These are phyloP conservation scores for Ceratocystis cacaofunesta DNA, from an alignment of 2,329 filamentous ascomycete species.

Conservation along the genomic window DNA sequence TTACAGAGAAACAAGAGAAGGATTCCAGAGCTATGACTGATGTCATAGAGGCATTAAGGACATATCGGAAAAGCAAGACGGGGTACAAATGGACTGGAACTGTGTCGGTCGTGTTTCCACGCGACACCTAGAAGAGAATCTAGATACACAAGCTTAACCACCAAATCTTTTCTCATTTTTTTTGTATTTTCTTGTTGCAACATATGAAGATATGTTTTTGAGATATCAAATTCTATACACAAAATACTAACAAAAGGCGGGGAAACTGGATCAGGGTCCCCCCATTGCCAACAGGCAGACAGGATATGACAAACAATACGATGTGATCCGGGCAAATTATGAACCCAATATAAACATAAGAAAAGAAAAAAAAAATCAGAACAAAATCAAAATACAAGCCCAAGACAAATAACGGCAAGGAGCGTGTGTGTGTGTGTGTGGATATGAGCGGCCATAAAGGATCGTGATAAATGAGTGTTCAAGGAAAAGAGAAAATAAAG, in stretches of 20 bases:
- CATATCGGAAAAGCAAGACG: neutral
- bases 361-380: neutral
- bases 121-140: neutral
- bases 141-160: neutral
- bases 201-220: slow-evolving; percentile 9
- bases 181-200: slow-evolving; percentile 9
- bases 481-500: neutral
- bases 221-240: slow-evolving; percentile 15
- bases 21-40: slow-evolving; percentile 7
- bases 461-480: slow-evolving; percentile 7
- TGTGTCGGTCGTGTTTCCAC: slow-evolving; percentile 2
- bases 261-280: slow-evolving; percentile 13
- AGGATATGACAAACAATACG: slow-evolving; percentile 15
- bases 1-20: slow-evolving; percentile 3
- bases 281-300: slow-evolving; percentile 17
- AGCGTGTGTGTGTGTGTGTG: neutral
- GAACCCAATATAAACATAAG: slow-evolving; percentile 1
- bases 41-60: slow-evolving; percentile 6
- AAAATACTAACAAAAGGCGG: slow-evolving; percentile 11
- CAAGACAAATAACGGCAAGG: slow-evolving; percentile 2
- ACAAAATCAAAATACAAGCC: neutral
- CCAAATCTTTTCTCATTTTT: neutral
- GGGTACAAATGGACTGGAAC: slow-evolving; percentile 7
- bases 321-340: slow-evolving; percentile 15
- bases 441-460: slow-evolving; percentile 2